phyloP scores from a whole-genome alignment of 73 alveolate genomes.

The Paramecium primaurelia region DNA sequence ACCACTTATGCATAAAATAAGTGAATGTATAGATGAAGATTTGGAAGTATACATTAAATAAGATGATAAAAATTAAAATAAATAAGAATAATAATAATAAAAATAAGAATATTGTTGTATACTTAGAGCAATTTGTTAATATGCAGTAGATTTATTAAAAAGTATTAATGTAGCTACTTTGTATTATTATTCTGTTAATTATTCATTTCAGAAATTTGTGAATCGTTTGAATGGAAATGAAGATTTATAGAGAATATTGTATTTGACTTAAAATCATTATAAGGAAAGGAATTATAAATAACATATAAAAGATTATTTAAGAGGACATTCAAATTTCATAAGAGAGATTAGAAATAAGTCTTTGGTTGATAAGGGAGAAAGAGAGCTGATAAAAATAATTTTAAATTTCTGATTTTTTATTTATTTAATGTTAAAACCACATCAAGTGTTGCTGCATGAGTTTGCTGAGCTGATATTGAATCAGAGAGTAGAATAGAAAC shows the following conservation, averaged over 20 bases:
- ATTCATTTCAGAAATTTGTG: neutral
- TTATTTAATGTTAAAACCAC: conserved; percentile 8
- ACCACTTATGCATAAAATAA: neutral
- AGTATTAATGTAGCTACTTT: neutral
- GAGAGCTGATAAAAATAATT: neutral
- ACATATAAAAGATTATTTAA: neutral
- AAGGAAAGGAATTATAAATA: neutral
- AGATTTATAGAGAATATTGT: neutral
- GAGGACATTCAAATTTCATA: neutral
- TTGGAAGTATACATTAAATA: neutral
- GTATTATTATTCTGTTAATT: neutral
- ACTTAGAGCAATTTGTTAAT: neutral
- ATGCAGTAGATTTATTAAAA: neutral
- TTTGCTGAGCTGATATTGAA: neutral
- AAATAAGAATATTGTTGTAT: neutral
- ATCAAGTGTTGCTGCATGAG: neutral
- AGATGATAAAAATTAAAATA: neutral
- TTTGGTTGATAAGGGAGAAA: neutral
- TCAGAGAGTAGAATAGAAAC: neutral
- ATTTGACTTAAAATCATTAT: neutral
- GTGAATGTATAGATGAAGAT: conserved; percentile 40
- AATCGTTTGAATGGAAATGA: neutral
- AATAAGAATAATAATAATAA: neutral
- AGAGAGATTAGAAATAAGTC: neutral
- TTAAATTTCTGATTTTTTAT: neutral